phyloP scores from a whole-genome alignment of 805 yeast species.

The Candida vartiovaarae region DNA sequence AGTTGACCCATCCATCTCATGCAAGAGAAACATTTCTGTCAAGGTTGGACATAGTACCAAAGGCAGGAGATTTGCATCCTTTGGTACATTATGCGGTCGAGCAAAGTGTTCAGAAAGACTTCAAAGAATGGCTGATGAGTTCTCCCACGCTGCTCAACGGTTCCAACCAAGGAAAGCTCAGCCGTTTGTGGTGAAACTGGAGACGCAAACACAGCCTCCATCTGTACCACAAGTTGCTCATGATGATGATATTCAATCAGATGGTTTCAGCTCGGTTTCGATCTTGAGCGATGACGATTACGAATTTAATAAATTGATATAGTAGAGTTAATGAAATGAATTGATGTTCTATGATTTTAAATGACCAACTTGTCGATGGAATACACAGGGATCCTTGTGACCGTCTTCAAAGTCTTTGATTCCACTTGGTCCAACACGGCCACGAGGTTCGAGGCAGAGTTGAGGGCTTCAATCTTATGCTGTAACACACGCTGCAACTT shows the following conservation, averaged over 20 bases:
- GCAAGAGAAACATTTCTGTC: slow-evolving; percentile 8
- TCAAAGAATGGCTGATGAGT: slow-evolving; percentile 5
- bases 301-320: slow-evolving; percentile 9
- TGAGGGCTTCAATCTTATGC: slow-evolving; percentile 38
- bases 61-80: slow-evolving; percentile 11
- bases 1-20: slow-evolving; percentile 10
- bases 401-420: slow-evolving; percentile 24
- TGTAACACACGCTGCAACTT: slow-evolving; percentile 39
- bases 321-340: not conserved
- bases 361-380: slow-evolving; percentile 35
- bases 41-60: slow-evolving; percentile 9
- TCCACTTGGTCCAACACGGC: slow-evolving; percentile 24
- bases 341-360: too few relatives aligned
- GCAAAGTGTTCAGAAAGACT: slow-evolving; percentile 7
- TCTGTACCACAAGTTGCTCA: too few relatives aligned
- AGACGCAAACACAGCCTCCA: not conserved
- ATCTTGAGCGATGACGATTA: slow-evolving; percentile 12
- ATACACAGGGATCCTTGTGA: slow-evolving; percentile 45
- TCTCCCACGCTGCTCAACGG: slow-evolving; percentile 1
- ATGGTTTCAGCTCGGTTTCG: not conserved
- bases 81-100: slow-evolving; percentile 3
- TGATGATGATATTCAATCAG: not conserved
- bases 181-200: not conserved
- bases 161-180: not conserved
- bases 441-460: slow-evolving; percentile 29